Evolutionary conservation across 2,329 filamentous ascomycete species (phyloP), one percentile per base, ranked within the genome.

Genomic region (Chaetomiaceae sp.): DNA sequence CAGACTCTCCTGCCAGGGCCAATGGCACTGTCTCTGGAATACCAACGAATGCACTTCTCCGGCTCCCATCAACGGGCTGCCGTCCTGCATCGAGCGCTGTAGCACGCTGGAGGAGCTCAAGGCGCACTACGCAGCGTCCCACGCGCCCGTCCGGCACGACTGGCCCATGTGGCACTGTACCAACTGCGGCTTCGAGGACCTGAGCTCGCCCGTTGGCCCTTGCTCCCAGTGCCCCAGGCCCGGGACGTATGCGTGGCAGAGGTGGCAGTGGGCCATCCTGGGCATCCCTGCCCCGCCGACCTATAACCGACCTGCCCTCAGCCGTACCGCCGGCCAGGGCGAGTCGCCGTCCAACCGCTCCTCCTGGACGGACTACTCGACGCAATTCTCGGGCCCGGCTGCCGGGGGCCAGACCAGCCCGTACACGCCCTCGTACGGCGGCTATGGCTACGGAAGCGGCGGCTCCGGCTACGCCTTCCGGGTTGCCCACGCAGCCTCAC

Each of bases 261-360:
- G 39, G 38, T 62, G 56, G 56, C 59, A 54, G 26, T 62, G 54
- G 27, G 59, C 57, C 22, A 48, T 40, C 33, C 27, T 50, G 32
- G 39, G 47, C 45, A 19, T 11, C 12, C n/a, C 20, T 1, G 30
- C 40, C 8, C 34, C 24, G 14, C 37, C 45, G 47, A 45, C 48
- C n/a, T 48, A 46, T 17, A 42, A 29, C n/a, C 30, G n/a, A n/a
- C n/a, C n/a, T n/a, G n/a, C 37, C 14, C 40, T 33, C 29, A 24
- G 38, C 14, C 30, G 38, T n/a, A 34, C 50, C n/a, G n/a, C 19
- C 4, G 48, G 36, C 34, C 43, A 35, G 14, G 48, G 44, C 17
- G 43, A 33, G 11, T 35, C 45, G 15, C 7, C 24, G 9, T 47
- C 24, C 30, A 39, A 19, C 17, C 17, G 3, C 11, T 42, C 34